Evolutionary conservation across 345 rosid genomes (phyloP), one percentile per base, ranked within the genome.

Genomic region (Eucalyptus melliodora): DNA sequence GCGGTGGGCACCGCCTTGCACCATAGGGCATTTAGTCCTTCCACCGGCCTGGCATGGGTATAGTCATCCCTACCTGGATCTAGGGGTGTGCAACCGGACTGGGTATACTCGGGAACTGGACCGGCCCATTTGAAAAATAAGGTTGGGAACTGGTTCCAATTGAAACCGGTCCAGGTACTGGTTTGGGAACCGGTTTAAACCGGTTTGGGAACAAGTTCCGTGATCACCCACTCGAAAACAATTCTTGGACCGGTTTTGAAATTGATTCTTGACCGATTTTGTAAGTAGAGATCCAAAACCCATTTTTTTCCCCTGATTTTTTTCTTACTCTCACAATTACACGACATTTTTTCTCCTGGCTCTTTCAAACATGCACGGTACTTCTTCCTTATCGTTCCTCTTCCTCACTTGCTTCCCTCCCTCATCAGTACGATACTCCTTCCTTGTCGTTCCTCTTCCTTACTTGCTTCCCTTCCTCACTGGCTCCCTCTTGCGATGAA

Each of bases 81-180:
- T 10, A 15, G 17, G 51, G 17, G 1, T 50, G 51, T 50, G 17
- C 6, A 50, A 15, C 7, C 3, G 0, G 17, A 50, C 1, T 2
- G 17, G 7, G 3, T 5, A 50, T 50, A 50, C 1, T 0, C 0
- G 2, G 16, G 16, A 50, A 50, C 3, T 0, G 6, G 51, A 50
- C 16, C 0, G 3, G 0, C 3, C 3, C 17, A 15, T 16, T 7
- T 3, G 51, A 50, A 50, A 50, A 15, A 50, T 50, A 50, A 0
- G 51, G 51, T 15, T 50, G 17, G 51, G 51, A 50, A 50, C 17
- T 2, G 51, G 1, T 50, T 50, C 2, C 7, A 0, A 1, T 5
- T 50, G 51, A 15, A 50, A 50, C 17, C 1, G 1, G 51, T 50
- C 17, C 0, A 5, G 7, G 17, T 15, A 50, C 16, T 2, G 0